Percentiles rank a stretch among this genome's conserved stretches.
phyloP scores from a whole-genome alignment of 345 rosid genomes.

The Boechera retrofracta region DNA sequence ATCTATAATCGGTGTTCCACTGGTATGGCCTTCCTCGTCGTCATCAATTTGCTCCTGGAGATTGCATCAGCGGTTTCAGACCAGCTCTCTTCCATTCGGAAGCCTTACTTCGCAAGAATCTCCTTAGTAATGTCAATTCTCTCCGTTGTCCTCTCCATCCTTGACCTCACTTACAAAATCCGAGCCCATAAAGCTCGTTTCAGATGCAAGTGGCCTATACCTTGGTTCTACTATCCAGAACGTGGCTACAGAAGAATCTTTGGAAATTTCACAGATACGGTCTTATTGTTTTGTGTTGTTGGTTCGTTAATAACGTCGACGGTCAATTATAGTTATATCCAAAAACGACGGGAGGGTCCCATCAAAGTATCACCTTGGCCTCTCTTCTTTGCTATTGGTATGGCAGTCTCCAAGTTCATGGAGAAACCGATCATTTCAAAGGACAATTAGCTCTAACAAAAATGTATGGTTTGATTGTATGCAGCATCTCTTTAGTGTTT shows the following conservation, averaged over 20 bases:
- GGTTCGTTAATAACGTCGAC: slow-evolving; percentile 2
- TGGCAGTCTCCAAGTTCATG: too few species aligned
- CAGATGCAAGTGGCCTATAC: slow-evolving; percentile 22
- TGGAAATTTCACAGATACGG: slow-evolving; percentile 1
- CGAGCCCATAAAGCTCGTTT: slow-evolving; percentile 5
- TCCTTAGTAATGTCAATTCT: slow-evolving; percentile 4
- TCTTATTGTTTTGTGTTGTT: slow-evolving; percentile 28
- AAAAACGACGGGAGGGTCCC: neutral
- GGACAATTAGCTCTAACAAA: too few species aligned
- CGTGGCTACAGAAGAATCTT: slow-evolving; percentile 4
- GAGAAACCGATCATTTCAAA: too few species aligned
- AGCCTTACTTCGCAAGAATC: slow-evolving; percentile 6
- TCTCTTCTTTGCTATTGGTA: too few species aligned
- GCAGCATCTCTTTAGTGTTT: too few species aligned
- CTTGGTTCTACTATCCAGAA: slow-evolving; percentile 32
- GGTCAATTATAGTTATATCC: neutral
- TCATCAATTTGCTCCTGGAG: slow-evolving; percentile 16
- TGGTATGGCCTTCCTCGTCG: neutral
- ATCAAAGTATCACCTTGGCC: slow-evolving; percentile 2
- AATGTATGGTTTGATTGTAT: too few species aligned
- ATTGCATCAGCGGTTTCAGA: slow-evolving; percentile 15
- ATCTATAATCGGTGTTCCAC: neutral
- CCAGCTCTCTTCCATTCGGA: slow-evolving; percentile 26
- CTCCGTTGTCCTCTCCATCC: slow-evolving; percentile 5
- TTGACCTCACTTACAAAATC: slow-evolving; percentile 12